Percentiles rank a stretch among this genome's conserved stretches.
These are phyloP conservation scores for Verbascum thapsus DNA, from an alignment of 257 asterid species.

Conservation along the genomic window DNA sequence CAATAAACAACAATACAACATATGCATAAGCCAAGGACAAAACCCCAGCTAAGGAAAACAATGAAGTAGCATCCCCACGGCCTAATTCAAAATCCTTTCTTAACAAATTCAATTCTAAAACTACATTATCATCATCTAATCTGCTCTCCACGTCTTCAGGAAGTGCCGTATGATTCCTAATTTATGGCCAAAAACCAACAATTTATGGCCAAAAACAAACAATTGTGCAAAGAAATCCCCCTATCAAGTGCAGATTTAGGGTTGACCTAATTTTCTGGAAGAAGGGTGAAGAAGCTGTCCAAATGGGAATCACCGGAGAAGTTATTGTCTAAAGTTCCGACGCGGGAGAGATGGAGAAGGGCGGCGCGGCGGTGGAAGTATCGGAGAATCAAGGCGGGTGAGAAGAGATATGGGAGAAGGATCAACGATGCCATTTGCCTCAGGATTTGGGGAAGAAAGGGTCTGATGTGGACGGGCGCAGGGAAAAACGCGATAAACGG, in stretches of 20 bases:
- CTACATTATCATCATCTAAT: slow-evolving; percentile 28
- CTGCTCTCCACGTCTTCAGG: slow-evolving; percentile 23
- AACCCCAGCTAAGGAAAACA: slow-evolving; percentile 47
- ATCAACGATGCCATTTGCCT: too few species aligned
- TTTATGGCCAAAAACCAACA: slow-evolving; percentile 40
- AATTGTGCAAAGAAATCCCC: slow-evolving; percentile 38
- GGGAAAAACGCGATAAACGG: too few species aligned
- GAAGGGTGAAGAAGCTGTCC: slow-evolving; percentile 56
- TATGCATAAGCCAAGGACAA: slow-evolving; percentile 58
- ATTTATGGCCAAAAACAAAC: slow-evolving; percentile 36
- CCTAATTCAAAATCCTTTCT: slow-evolving; percentile 55
- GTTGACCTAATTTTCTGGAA: slow-evolving; percentile 32
- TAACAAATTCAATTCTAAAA: slow-evolving; percentile 52
- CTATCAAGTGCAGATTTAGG: slow-evolving; percentile 39
- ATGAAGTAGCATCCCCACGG: slow-evolving; percentile 43
- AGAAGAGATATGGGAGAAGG: slow-evolving; percentile 63
- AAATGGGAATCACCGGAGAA: slow-evolving; percentile 64
- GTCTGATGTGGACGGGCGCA: too few species aligned
- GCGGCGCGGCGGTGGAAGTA: slow-evolving; percentile 50
- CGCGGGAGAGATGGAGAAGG: slow-evolving; percentile 63
- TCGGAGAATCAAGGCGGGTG: slow-evolving; percentile 52
- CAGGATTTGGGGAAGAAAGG: too few species aligned
- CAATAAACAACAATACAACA: slow-evolving; percentile 53
- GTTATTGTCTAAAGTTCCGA: slow-evolving; percentile 67
- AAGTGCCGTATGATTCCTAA: slow-evolving; percentile 1